These are phyloP conservation scores for Penicillium sclerotigenum DNA, from an alignment of 2,329 filamentous ascomycete genomes.

Conservation along the genomic window DNA sequence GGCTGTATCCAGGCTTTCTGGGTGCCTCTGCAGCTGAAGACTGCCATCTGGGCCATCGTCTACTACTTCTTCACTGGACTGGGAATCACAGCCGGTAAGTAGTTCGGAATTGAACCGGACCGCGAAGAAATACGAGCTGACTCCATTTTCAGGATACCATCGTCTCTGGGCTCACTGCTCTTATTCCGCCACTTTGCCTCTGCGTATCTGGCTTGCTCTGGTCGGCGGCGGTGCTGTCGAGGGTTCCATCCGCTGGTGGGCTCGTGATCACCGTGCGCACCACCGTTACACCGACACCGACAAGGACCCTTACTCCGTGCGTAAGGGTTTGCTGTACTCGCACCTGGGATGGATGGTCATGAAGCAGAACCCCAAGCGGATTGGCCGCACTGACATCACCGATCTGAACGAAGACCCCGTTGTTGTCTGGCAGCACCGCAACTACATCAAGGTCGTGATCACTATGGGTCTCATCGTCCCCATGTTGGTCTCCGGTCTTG, in stretches of 20 bases:
- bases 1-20: conserved; percentile 74
- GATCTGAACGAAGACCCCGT: conserved; percentile 83
- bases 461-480: conserved; percentile 76
- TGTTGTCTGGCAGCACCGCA: conserved; percentile 81
- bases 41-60: conserved; percentile 66
- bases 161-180: conserved; percentile 83
- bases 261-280: conserved; percentile 79
- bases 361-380: conserved; percentile 88
- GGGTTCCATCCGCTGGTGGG: conserved; percentile 87
- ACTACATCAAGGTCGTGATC: conserved; percentile 78
- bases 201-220: conserved; percentile 78
- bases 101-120: background rate
- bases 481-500: conserved; percentile 69
- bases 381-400: conserved; percentile 82
- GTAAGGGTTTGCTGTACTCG: conserved; percentile 81
- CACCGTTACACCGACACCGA: conserved; percentile 91
- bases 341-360: conserved; percentile 89
- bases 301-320: conserved; percentile 86
- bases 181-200: conserved; percentile 71
- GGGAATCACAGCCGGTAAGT: conserved; percentile 71
- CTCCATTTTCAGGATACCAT: conserved; percentile 59
- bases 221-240: conserved; percentile 80
- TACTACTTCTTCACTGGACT: conserved; percentile 85
- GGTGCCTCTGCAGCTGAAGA: conserved; percentile 71
- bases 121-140: background rate